Evolutionary conservation across 768 basidiomycete genomes (phyloP), one percentile per base, ranked within the genome.

Genomic region (Coprinellus aureogranulatus): DNA sequence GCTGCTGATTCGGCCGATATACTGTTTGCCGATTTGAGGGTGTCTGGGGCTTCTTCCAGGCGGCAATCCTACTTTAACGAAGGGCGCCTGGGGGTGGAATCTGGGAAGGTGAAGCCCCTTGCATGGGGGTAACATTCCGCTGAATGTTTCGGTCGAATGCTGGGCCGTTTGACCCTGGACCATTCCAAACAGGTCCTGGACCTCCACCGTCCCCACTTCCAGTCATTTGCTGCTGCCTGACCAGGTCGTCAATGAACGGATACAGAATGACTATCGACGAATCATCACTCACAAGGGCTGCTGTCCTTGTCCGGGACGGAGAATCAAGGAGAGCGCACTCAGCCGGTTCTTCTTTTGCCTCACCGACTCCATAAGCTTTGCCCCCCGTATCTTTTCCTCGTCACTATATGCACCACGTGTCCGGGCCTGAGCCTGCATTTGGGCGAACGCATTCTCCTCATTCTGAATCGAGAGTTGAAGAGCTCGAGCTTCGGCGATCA

Each of bases 331-430:
- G 42, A 83, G 64, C 57, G 74, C 78, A 49, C 49, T 49, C 34
- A 76, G 65, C 51, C 73, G 52, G 0, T 83, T 81, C 68, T 74
- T 80, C 60, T 72, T 73, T 26, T 26, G 49, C 44, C 62, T 62
- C 18, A 73, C 59, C 2, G 77, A 74, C 4, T 54, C 54, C n/a
- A 64, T 58, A 18, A 68, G 4, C 20, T 66, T 64, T 50, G 62
- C 62, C 2, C 60, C 26, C 53, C 58, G 62, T 34, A 34, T 6
- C 14, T 14, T 34, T 6, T 34, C 34, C 14, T 34, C 34, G 8
- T 34, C 34, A 6, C 8, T 34, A 14, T n/a, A n/a, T n/a, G 14
- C 34, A 14, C 8, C 14, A 6, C 14, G 34, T 34, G 34, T 34
- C 14, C 34, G 34, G n/a, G 25, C n/a, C 18, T 26, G 9, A n/a